phyloP scores from a whole-genome alignment of 2,329 filamentous ascomycete species.

The Ophiostoma himal-ulmi region DNA sequence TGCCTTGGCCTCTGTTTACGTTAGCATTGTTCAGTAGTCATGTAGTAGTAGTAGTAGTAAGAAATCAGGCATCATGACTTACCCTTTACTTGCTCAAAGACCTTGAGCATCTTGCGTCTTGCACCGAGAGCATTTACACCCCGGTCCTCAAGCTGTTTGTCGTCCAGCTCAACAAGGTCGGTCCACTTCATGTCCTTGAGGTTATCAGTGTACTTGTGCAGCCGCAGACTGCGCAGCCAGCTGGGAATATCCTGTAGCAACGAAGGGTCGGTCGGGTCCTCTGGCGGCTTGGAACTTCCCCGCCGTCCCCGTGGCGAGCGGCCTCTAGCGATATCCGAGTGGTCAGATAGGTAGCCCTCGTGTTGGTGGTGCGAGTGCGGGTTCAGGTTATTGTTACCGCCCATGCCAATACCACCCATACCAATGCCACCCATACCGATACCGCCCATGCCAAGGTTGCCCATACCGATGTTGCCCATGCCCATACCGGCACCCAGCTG shows the following conservation, averaged over 20 bases:
- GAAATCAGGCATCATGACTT: conserved; percentile 27
- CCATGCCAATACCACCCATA: conserved; percentile 7
- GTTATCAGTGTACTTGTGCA: conserved; percentile 99
- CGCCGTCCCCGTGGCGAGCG: conserved; percentile 86
- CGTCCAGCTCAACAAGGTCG: conserved; percentile 84
- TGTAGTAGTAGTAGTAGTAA: neutral
- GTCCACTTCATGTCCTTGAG: conserved; percentile 97
- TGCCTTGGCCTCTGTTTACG: conserved; percentile 59
- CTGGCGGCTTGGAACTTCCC: conserved; percentile 93
- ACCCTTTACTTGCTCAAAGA: conserved; percentile 93
- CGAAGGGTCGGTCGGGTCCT: conserved; percentile 88
- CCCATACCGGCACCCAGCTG: conserved; percentile 34
- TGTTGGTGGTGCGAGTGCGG: conserved; percentile 40
- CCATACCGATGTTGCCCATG: conserved; percentile 14
- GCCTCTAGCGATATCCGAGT: conserved; percentile 84
- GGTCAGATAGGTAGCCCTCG: conserved; percentile 88
- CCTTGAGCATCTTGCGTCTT: conserved; percentile 96
- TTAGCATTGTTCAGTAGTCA: neutral
- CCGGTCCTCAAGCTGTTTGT: conserved; percentile 84
- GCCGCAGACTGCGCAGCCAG: conserved; percentile 87
- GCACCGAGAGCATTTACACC: conserved; percentile 94
- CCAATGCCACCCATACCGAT: conserved; percentile 39
- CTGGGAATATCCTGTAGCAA: conserved; percentile 91
- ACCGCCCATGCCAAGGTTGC: conserved; percentile 10
- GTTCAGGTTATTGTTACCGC: neutral